Percentiles rank a stretch among this genome's conserved stretches.
Conservation (phyloP, 2,329 filamentous ascomycete species). For the Cyphellophora attinorum region DNA sequence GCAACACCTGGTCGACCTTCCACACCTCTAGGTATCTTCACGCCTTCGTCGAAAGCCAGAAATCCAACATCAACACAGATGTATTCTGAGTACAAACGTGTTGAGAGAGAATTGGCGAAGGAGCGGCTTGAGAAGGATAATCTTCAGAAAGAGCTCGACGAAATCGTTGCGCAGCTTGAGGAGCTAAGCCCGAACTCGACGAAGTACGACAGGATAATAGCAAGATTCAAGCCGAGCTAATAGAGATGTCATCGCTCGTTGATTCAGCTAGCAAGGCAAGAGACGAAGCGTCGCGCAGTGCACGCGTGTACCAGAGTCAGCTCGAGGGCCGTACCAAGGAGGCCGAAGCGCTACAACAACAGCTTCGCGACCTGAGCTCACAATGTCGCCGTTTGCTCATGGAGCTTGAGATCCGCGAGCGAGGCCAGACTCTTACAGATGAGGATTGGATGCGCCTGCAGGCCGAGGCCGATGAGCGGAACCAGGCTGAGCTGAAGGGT, state of each 20-base stretch:
- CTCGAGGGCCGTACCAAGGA: conserved; percentile 55
- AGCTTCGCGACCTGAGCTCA: conserved; percentile 78
- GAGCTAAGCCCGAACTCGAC: conserved; percentile 77
- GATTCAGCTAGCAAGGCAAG: conserved; percentile 74
- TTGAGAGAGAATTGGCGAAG: conserved; percentile 59
- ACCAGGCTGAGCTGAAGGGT: conserved; percentile 66
- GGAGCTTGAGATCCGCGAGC: conserved; percentile 73
- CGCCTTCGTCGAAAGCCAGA: conserved; percentile 36
- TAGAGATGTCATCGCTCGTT: conserved; percentile 74
- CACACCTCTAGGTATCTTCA: conserved; percentile 40
- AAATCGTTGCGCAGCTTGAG: conserved; percentile 77
- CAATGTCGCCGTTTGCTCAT: conserved; percentile 87
- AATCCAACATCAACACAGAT: conserved; percentile 51
- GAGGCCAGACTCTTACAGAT: conserved; percentile 67
- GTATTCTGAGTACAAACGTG: conserved; percentile 51
- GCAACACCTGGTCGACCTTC: conserved; percentile 40
- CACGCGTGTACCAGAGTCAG: conserved; percentile 68
- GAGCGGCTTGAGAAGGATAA: conserved; percentile 68
- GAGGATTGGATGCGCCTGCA: conserved; percentile 69
- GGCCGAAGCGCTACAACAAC: conserved; percentile 68
- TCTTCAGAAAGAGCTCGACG: conserved; percentile 68
- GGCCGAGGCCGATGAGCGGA: conserved; percentile 31
- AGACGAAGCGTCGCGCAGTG: conserved; percentile 66
- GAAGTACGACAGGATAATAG: conserved; percentile 75
- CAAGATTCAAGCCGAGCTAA: conserved; percentile 67